phyloP scores from a whole-genome alignment of 202 grass and related monocot genomes.

The Setaria italica region DNA sequence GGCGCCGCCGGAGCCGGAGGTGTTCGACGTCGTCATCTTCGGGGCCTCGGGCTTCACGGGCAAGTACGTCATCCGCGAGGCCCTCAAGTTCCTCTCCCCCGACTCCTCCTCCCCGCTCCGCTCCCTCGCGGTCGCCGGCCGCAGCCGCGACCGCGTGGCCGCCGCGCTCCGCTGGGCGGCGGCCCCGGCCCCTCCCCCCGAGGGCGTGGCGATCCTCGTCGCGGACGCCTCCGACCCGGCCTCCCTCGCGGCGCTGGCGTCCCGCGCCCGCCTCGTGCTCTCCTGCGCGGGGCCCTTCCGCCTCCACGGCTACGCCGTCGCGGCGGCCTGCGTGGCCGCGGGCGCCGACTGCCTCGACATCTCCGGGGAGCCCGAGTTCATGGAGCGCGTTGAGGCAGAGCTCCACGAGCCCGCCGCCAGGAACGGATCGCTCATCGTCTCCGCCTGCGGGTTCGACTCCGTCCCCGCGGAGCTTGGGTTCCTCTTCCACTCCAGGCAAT shows the following conservation, averaged over 20 bases:
- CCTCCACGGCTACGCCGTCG: conserved; percentile 72
- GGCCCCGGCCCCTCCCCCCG: conserved; percentile 39
- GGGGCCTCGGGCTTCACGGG: conserved; percentile 96
- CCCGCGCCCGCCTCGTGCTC: conserved; percentile 64
- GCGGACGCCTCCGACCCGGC: conserved; percentile 70
- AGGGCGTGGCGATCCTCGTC: conserved; percentile 57
- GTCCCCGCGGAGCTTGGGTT: conserved; percentile 81
- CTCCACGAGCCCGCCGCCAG: conserved; percentile 60
- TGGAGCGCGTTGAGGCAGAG: conserved; percentile 78
- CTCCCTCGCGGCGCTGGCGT: conserved; percentile 65
- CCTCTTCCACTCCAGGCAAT: conserved; percentile 70
- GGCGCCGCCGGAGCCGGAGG: conserved; percentile 42
- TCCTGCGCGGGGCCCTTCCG: conserved; percentile 83
- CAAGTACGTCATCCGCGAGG: conserved; percentile 85
- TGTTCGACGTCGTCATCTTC: conserved; percentile 87
- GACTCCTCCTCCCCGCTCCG: conserved; percentile 63
- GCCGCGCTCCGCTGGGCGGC: conserved; percentile 77
- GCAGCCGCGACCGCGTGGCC: conserved; percentile 67
- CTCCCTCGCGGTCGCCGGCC: conserved; percentile 79
- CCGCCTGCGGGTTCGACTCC: conserved; percentile 90
- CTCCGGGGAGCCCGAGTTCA: conserved; percentile 87
- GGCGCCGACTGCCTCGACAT: conserved; percentile 89
- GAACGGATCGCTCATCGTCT: conserved; percentile 71
- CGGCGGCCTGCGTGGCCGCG: conserved; percentile 62
- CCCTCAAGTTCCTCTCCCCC: conserved; percentile 70